Conservation (phyloP, 2,329 filamentous ascomycete species). For the Microcyclosporella mali region DNA sequence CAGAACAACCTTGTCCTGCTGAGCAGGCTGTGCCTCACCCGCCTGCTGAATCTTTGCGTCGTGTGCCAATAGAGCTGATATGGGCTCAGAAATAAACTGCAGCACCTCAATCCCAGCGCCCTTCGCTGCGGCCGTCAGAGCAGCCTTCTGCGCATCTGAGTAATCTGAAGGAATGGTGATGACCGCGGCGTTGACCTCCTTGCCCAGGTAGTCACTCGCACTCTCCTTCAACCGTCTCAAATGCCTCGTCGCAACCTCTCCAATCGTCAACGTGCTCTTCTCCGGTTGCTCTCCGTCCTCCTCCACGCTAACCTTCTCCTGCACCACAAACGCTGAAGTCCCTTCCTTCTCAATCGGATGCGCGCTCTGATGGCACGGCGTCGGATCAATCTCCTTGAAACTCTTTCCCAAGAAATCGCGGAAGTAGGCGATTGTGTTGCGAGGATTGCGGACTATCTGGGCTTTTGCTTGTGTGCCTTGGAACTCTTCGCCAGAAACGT, state of each 20-base stretch:
- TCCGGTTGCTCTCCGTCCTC: constrained; percentile 45
- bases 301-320: constrained; percentile 51
- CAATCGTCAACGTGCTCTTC: constrained; percentile 64
- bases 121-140: constrained; percentile 69
- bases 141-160: constrained; percentile 75
- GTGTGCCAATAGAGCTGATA: constrained; percentile 83
- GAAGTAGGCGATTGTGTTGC: constrained; percentile 93
- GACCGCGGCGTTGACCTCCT: constrained; percentile 88
- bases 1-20: constrained; percentile 81
- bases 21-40: constrained; percentile 59
- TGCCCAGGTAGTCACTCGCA: constrained; percentile 87
- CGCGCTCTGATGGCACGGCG: constrained; percentile 85
- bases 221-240: constrained; percentile 73
- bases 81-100: constrained; percentile 86
- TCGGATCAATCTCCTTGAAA: constrained; percentile 95
- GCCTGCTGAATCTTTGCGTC: constrained; percentile 53
- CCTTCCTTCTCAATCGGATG: constrained; percentile 73
- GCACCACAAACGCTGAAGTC: constrained; percentile 69
- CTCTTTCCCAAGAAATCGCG: constrained; percentile 89
- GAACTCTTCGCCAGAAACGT: constrained; percentile 93
- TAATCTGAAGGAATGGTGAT: constrained; percentile 94
- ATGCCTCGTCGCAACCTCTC: constrained; percentile 78
- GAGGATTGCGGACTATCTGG: constrained; percentile 84
- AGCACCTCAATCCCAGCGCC: constrained; percentile 80
- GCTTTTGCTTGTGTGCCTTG: constrained; percentile 92